A percentile compares a stretch with the other conserved stretches of the same genome.
Evolutionary conservation across 2,329 filamentous ascomycete genomes (phyloP).

Genomic region (Fusarium cyanostomum): DNA sequence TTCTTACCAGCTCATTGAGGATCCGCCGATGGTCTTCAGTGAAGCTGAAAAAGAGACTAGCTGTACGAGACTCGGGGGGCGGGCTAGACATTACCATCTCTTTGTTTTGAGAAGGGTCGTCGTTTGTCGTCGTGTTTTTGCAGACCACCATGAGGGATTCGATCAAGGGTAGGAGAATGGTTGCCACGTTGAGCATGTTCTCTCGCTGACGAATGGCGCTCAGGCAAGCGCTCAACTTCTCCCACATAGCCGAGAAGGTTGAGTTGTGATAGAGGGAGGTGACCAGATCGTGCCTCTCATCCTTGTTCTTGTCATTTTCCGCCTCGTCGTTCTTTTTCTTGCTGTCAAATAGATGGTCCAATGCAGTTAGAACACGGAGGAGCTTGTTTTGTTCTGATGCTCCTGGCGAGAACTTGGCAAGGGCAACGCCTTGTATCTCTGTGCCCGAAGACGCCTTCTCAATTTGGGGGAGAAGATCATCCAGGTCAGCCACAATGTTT

Average conservation of each 20-base stretch:
- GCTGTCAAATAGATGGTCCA: constrained; percentile 94
- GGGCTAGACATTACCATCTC: constrained; percentile 80
- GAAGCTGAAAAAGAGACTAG: constrained; percentile 94
- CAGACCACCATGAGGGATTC: constrained; percentile 99
- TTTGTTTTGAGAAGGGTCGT: constrained; percentile 67
- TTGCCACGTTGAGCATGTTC: constrained; percentile 96
- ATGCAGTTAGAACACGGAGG: constrained; percentile 87
- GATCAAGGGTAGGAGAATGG: constrained; percentile 91
- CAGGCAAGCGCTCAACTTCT: constrained; percentile 88
- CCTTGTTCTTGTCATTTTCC: constrained; percentile 62
- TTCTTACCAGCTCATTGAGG: constrained; percentile 94
- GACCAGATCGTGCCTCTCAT: constrained; percentile 83
- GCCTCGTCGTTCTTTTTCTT: constrained; percentile 68
- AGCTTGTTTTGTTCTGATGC: constrained; percentile 98
- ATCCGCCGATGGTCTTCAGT: constrained; percentile 98
- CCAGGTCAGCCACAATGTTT: constrained; percentile 84
- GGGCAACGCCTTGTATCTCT: constrained; percentile 92
- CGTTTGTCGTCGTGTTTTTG: constrained; percentile 91
- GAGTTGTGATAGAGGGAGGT: constrained; percentile 89
- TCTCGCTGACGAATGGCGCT: constrained; percentile 89
- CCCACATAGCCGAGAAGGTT: constrained; percentile 91
- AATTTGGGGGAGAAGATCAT: constrained; percentile 86
- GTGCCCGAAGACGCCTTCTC: constrained; percentile 87
- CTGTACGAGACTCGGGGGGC: constrained; percentile 80
- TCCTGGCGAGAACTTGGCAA: constrained; percentile 94